Base-by-base conservation (phyloP, 2,329 filamentous ascomycete species). In the Calonectria honghensis region DNA sequence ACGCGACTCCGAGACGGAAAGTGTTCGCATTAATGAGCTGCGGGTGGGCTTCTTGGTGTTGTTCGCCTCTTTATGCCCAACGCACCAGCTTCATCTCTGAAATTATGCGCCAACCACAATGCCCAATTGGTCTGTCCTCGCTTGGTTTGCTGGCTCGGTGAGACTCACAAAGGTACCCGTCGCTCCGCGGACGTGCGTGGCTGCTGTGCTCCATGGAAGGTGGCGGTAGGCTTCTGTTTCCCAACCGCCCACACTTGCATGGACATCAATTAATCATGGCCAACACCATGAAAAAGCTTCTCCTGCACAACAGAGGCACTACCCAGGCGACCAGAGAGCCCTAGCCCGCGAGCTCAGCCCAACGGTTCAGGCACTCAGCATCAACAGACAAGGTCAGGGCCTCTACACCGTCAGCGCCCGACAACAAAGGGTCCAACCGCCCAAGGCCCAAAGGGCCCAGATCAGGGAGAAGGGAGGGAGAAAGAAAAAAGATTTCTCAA, bases 381-480 rank as follows among this genome's bases (percentile, higher is more conserved):
- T 80, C 70, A 75, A 64, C 52, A 68, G 73, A 73, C 78, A 80
- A 70, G 78, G 78, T 70, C 78, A 73, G 67, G 77, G 77, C 68
- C 45, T 32, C 48, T 70, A 51, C 61, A 72, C 71, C 54, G 45
- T 76, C 75, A 72, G 70, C 68, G 70, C 67, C 68, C 48, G 67
- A 75, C 57, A 37, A 72, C 35, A 70, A 77, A 68, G 70, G 77
- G 78, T 73, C 72, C 67, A 69, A 37, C 50, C 48, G 48, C 59
- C 37, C 45, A 69, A 59, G 45, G 50, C 66, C 52, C 67, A 61
- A 69, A 63, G 29, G 51, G 48, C 65, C 65, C 48, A 54, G 32
- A 68, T 41, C 65, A 57, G 5, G 29, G 54, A 54, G 27, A 29
- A 7, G n/a, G 13, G 20, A 65, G 59, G 13, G 20, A 65, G 59